Evolutionary conservation across 1,284 basidiomycete genomes (phyloP), one percentile per base, ranked within the genome.

Genomic region (Heterobasidion occidentale): DNA sequence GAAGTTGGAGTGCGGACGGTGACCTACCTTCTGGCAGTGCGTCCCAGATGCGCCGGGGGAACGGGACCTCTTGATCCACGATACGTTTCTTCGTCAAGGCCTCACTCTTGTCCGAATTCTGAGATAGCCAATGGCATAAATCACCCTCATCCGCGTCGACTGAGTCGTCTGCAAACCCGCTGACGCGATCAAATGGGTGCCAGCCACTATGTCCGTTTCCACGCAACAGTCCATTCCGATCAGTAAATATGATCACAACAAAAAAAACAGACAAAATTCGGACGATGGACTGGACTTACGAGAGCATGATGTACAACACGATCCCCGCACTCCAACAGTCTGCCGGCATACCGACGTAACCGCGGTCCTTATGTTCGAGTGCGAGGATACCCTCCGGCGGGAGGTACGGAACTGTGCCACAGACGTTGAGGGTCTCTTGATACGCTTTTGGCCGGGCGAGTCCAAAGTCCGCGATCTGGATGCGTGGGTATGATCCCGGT

Each of bases 241-340:
- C 45, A 36, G 20, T 4, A 36, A 7, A 47, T 44, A 44, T 34
- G 11, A 33, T 44, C n/a, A 56, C 52, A 46, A 52, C 53, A 57
- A 44, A 46, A n/a, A 12, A 20, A 55, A 50, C 51, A 48, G 59
- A 19, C 19, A 19, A 42, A 53, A 46, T 33, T 19, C 11, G 36
- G 36, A 46, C 36, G 48, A 53, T 44, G 19, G 19, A 38, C 27
- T 27, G 1, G 27, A 49, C 86, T 60, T 71, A 90, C 89, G 80
- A 79, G 53, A 92, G 74, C 87, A 92, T 91, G 59, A 90, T 83
- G 62, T 84, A 91, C 56, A 92, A 71, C 54, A 89, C 82, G 2
- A 92, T 79, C 9, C 90, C 90, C 9, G 85, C 79, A 61, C 88
- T 89, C 91, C 90, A 93, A 63, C 88, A 90, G 67, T 93, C 90